Conservation (phyloP, 768 basidiomycete species). For the Lactifluus subvellereus region DNA sequence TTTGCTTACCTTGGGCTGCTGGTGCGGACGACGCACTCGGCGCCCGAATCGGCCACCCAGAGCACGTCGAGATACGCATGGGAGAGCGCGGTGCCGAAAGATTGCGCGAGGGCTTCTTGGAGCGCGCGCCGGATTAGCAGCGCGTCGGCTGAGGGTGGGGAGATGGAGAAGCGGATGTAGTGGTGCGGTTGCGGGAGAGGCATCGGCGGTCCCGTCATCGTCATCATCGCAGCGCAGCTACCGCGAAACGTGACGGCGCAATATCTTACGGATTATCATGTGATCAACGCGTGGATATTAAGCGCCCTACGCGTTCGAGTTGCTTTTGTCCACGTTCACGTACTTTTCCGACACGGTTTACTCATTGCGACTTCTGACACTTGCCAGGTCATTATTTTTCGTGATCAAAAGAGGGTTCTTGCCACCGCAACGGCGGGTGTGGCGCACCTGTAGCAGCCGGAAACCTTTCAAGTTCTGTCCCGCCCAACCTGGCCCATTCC, state of each 20-base stretch:
- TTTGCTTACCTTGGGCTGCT: slow-evolving; percentile 34
- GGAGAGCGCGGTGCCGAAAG: slow-evolving; percentile 50
- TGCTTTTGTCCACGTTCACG: too few relatives aligned
- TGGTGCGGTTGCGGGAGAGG: slow-evolving; percentile 31
- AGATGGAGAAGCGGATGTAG: slow-evolving; percentile 43
- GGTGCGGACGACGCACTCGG: slow-evolving; percentile 39
- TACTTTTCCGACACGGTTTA: too few relatives aligned
- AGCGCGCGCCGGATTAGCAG: slow-evolving; percentile 48
- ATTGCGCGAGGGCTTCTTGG: slow-evolving; percentile 48
- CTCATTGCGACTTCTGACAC: too few relatives aligned
- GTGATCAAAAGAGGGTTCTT: too few relatives aligned
- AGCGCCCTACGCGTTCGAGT: neutral
- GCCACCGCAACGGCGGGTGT: too few relatives aligned
- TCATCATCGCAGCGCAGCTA: too few relatives aligned
- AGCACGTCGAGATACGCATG: slow-evolving; percentile 54
- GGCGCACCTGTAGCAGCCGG: too few relatives aligned
- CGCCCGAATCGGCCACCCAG: slow-evolving; percentile 42
- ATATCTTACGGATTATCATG: neutral
- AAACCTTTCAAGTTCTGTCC: too few relatives aligned
- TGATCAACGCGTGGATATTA: neutral
- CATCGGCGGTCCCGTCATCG: neutral
- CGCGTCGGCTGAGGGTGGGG: slow-evolving; percentile 37
- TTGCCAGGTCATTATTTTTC: too few relatives aligned
- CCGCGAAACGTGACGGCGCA: too few relatives aligned
- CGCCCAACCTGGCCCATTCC: too few relatives aligned